A percentile compares a stretch with the other conserved stretches of the same genome.
phyloP scores from a whole-genome alignment of 1,284 basidiomycete genomes.

The Pseudozyma tsukubaensis region DNA sequence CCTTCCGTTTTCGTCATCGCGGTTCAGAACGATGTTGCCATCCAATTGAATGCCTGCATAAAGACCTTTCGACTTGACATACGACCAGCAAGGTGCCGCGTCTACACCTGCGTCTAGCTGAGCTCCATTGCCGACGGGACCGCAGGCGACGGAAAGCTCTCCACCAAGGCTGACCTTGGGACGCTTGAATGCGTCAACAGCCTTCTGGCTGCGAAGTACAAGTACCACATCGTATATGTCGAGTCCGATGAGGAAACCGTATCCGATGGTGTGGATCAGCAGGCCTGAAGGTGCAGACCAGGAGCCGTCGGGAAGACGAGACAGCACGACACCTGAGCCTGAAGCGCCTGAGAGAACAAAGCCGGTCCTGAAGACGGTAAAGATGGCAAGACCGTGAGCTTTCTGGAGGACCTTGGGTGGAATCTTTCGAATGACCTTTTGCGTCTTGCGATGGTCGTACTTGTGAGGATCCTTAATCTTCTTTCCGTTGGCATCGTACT shows the following conservation, averaged over 20 bases:
- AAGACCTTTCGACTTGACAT: slow-evolving; percentile 68
- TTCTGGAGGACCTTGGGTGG: slow-evolving; percentile 56
- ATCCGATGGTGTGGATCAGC: slow-evolving; percentile 65
- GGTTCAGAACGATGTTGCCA: slow-evolving; percentile 63
- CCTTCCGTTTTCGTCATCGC: slow-evolving; percentile 60
- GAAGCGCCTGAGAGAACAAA: slow-evolving; percentile 54
- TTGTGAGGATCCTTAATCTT: slow-evolving; percentile 52
- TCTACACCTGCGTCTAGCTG: slow-evolving; percentile 63
- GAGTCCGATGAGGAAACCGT: slow-evolving; percentile 65
- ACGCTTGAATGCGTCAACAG: slow-evolving; percentile 61
- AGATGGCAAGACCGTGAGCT: slow-evolving; percentile 63
- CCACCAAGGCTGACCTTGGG: slow-evolving; percentile 66
- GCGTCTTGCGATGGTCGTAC: slow-evolving; percentile 63
- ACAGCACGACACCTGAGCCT: slow-evolving; percentile 67
- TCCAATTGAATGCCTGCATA: slow-evolving; percentile 68
- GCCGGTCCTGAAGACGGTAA: slow-evolving; percentile 67
- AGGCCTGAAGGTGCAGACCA: slow-evolving; percentile 67
- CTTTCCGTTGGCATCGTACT: slow-evolving; percentile 40
- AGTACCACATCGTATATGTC: slow-evolving; percentile 70
- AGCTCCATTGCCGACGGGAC: slow-evolving; percentile 69
- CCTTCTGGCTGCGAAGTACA: slow-evolving; percentile 63
- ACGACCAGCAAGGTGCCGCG: slow-evolving; percentile 64
- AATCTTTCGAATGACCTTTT: slow-evolving; percentile 67
- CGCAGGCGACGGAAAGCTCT: slow-evolving; percentile 62
- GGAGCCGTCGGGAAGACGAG: slow-evolving; percentile 61